Evolutionary conservation across 2,329 filamentous ascomycete species (phyloP), one percentile per base, ranked within the genome.

Genomic region (Botrytis sinoallii): DNA sequence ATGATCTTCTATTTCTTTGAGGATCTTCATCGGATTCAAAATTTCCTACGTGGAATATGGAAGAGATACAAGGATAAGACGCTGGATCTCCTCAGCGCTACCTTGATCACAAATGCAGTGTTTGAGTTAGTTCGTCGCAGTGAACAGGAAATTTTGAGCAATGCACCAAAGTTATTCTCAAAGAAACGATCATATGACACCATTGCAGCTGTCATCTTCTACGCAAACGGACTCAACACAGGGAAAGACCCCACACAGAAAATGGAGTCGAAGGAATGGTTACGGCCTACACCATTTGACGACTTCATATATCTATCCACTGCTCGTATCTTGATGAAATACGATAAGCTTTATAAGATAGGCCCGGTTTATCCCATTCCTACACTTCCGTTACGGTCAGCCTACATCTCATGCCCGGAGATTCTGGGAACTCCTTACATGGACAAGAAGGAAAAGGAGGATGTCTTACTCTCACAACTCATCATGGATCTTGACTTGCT

Each of bases 291-390:
- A 2, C 42, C n/a, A 7, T 67, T 67, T 35, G 64, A 48, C 22
- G 42, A 67, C 32, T 67, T 35, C 20, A 67, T 67, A 40, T 48
- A 48, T 67, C 64, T 67, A 48, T 67, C 64, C 8, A 67, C 46
- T 22, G 20, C 64, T 35, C 64, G 64, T 7, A 67, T 20, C 35
- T 20, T 48, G 18, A 67, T 67, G 42, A 52, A 67, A 16, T 48
- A 46, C 4, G 29, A 48, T 0, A 18, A 22, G 22, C 18, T 67
- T 4, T 35, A 18, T 22, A 9, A 63, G 22, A 67, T n/a, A n/a
- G 42, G 4, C 0, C 18, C 18, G 4, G 25, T 6, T 1, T 67
- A 12, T 14, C 46, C 64, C 3, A 38, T 38, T 40, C 32, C 18
- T 32, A 32, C 32, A 10, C 44, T 67, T 32, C 64, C 40, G 44